Base-by-base conservation (phyloP, 2,329 filamentous ascomycete species). In the Coniochaeta prunicola region DNA sequence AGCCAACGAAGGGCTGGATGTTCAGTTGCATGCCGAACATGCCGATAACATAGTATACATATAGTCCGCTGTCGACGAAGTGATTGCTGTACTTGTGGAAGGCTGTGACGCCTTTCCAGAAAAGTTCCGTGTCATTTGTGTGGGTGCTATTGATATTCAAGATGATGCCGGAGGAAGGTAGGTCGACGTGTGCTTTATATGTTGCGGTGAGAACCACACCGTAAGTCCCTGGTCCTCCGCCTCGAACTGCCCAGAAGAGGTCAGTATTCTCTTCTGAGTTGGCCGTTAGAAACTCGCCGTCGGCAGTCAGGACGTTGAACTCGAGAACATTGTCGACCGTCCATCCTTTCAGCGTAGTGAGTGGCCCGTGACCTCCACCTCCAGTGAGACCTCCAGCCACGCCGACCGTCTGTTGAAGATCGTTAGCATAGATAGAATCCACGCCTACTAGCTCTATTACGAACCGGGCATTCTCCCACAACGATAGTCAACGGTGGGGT, bases 321-420 rank as follows among this genome's bases (percentile, higher is more conserved):
- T 76, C 68, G 3, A 84, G 68, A 0, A 76, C 74, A 38, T 83
- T 77, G 63, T 84, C 82, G 10, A 79, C 80, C 12, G 68, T 36
- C 53, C 70, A 65, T 3, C 81, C 81, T 53, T 78, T 74, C 12
- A 70, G 68, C 1, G 76, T 77, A 4, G 71, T 70, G 21, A 81
- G 68, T 0, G 77, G 72, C 0, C 75, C 76, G 64, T 86, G 83
- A 0, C 84, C 84, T 13, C 82, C 84, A 4, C 83, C 84, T 67
- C 84, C 81, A 1, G 77, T 77, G 60, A 83, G 85, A 1, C 84
- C 85, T n/a, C 85, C 85, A 1, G 81, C 78, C 13, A 84, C 66
- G 9, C 84, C 84, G 3, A 87, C 83, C 0, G 80, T 77, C 53
- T 55, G 30, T 24, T 4, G 6, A 34, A 36, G 30, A 10, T 21